A percentile compares a stretch with the other conserved stretches of the same genome.
phyloP scores from a whole-genome alignment of 352 stramenopile species.

The Hyphochytrium catenoides region DNA sequence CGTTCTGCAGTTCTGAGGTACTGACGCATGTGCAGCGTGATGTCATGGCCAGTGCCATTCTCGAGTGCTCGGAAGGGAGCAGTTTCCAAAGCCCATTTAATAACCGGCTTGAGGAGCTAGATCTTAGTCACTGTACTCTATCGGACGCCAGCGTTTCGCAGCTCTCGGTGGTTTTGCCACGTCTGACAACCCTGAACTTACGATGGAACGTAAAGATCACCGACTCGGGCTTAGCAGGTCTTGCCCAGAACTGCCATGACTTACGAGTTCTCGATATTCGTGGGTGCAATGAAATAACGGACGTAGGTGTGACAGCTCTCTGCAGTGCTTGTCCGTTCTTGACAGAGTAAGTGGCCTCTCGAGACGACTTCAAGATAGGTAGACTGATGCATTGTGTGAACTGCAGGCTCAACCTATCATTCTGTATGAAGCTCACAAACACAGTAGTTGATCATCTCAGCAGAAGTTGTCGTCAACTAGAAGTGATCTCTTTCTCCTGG shows the following conservation, averaged over 20 bases:
- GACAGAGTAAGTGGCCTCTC: no score
- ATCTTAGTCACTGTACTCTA: conserved; percentile 40
- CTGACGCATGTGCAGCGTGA: conserved; percentile 2
- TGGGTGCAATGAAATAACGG: no score
- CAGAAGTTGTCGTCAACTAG: no score
- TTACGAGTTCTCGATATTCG: no score
- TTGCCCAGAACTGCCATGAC: conserved; percentile 31
- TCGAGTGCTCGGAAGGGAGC: conserved; percentile 12
- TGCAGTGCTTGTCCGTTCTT: no score
- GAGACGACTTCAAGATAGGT: no score
- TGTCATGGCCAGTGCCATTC: conserved; percentile 8
- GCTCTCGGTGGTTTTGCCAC: conserved; percentile 31
- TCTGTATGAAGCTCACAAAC: no score
- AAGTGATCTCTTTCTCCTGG: no score
- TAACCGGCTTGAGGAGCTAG: conserved; percentile 19
- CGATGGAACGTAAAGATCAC: conserved; percentile 70
- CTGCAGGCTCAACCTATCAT: no score
- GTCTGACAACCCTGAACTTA: conserved; percentile 34
- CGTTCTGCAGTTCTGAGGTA: conserved; percentile 1
- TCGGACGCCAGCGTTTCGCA: conserved; percentile 35
- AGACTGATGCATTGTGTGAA: no score
- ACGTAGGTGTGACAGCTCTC: no score
- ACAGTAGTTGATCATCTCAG: no score
- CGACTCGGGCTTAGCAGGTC: conserved; percentile 39
- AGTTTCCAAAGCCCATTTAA: conserved; percentile 23